A percentile compares a stretch with the other conserved stretches of the same genome.
Evolutionary conservation across 805 yeast genomes (phyloP).

Genomic region (Suhomyces prunicola): DNA sequence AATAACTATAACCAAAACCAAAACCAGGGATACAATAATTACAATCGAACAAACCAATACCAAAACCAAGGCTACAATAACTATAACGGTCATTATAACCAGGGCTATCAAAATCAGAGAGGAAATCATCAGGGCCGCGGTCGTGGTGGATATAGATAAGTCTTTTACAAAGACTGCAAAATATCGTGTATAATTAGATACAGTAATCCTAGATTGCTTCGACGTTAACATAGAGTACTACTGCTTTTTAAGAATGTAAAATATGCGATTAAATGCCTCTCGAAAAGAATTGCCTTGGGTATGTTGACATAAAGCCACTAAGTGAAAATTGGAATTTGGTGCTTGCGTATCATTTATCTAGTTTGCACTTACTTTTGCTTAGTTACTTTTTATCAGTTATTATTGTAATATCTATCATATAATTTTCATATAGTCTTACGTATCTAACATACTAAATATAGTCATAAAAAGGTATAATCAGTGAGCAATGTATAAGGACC

Average conservation of each 20-base stretch:
- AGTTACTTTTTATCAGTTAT: background rate
- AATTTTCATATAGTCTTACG: background rate
- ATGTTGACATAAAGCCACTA: no score
- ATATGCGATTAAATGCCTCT: no score
- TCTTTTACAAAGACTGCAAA: background rate
- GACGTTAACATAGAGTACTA: background rate
- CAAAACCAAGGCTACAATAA: slow-evolving; percentile 17
- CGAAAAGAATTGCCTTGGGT: no score
- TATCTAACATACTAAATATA: no score
- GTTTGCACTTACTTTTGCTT: no score
- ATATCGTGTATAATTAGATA: background rate
- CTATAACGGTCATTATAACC: slow-evolving; percentile 4
- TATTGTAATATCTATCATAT: background rate
- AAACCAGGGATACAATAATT: slow-evolving; percentile 11
- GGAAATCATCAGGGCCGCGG: background rate
- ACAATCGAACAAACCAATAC: slow-evolving; percentile 8
- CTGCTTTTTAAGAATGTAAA: no score
- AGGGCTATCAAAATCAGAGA: slow-evolving; percentile 3
- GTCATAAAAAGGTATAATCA: slow-evolving; percentile 1
- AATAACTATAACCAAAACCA: slow-evolving; percentile 9
- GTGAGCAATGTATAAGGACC: slow-evolving; percentile 15
- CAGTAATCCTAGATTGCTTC: background rate
- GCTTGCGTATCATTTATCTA: no score
- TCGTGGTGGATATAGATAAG: background rate
- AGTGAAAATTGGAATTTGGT: no score